Conservation (phyloP, 73 alveolate species). For the Symbiodinium pilosum region DNA sequence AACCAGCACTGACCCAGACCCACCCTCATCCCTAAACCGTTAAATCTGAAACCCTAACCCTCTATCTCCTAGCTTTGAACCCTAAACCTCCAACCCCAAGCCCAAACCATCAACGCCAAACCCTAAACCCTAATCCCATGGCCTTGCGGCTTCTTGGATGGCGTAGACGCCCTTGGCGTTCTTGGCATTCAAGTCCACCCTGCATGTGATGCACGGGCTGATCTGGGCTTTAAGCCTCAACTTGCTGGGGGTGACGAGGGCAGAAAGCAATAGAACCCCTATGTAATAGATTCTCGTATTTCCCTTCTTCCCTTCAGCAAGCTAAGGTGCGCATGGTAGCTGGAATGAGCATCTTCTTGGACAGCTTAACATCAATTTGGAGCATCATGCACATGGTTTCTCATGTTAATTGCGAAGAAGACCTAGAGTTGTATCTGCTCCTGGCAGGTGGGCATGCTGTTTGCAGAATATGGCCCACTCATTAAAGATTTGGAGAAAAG, state of each 20-base stretch:
- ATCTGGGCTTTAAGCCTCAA: background rate
- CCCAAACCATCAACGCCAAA: background rate
- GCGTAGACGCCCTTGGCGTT: constrained; percentile 62
- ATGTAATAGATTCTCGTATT: background rate
- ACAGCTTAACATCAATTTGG: no score
- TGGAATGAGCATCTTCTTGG: no score
- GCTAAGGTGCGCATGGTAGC: no score
- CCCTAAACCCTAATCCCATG: background rate
- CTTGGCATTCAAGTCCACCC: constrained; percentile 52
- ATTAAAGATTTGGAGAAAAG: no score
- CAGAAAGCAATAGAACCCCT: background rate
- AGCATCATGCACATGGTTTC: no score
- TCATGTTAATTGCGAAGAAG: no score
- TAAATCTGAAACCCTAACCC: background rate
- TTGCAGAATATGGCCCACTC: no score
- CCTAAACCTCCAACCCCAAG: background rate
- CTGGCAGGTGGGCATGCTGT: no score
- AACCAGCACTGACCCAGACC: no score
- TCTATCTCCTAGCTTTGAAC: background rate
- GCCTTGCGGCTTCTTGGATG: constrained; percentile 74
- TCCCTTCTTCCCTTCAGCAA: background rate
- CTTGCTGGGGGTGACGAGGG: background rate
- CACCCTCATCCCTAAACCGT: background rate
- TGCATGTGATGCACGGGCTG: background rate
- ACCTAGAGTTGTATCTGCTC: no score